Evolutionary conservation across 176 grass and related monocot genomes (phyloP), one percentile per base, ranked within the genome.

Genomic region (Tillandsia fasciculata): DNA sequence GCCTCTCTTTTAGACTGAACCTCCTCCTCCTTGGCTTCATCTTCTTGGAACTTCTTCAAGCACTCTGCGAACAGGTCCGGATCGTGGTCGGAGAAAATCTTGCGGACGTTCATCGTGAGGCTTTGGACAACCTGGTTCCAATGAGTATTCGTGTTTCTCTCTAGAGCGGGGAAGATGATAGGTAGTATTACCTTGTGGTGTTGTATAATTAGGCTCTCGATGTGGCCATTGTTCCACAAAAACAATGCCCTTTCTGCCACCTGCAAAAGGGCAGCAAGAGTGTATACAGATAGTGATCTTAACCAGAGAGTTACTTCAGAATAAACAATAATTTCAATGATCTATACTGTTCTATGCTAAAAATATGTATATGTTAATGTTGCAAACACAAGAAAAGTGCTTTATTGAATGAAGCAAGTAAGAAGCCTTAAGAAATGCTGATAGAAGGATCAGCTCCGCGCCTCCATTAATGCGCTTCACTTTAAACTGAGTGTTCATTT

Each of bases 81-180:
- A 58, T 77, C 75, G 50, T 69, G 9, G 14, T 69, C 75, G 10
- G 75, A 54, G 29, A 77, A 77, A 49, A 77, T 26, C 65, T 77
- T 77, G 13, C 75, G 65, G 15, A 69, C 66, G 69, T 77, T 69
- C 47, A 50, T 29, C 1, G 52, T 77, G 49, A 77, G 66, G 66
- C 75, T 77, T 42, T 77, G 75, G 18, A 77, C 75, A 69, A 66
- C 75, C 50, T 53, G 65, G 53, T 77, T 77, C 75, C 75, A 77
- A 52, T 77, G 75, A 8, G 14, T 49, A 7, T 12, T 77, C 9
- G 52, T 48, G 50, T 77, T 77, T 69, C 75, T 77, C 66, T 77
- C 75, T 2, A 77, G 52, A 10, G 75, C 52, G 58, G 75, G 75
- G 53, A 77, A 77, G 75, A 77, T 77, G 23, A 77, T 77, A 3